phyloP scores from a whole-genome alignment of 2,329 filamentous ascomycete genomes.

The Colletotrichum siamense region DNA sequence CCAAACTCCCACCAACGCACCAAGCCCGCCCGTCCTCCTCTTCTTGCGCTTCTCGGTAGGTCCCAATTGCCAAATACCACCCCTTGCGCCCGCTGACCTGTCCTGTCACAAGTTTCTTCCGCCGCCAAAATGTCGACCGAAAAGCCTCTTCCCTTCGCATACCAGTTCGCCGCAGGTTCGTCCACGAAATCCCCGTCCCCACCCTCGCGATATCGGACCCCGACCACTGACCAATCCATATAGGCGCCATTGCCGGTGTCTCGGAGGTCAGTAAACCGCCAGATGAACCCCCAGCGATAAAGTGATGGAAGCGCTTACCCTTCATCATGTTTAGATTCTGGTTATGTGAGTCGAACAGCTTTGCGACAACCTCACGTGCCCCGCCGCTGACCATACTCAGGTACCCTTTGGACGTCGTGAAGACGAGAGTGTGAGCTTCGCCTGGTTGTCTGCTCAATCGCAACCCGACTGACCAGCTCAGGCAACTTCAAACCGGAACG shows the following conservation, averaged over 20 bases:
- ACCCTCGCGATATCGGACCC: conserved; percentile 24
- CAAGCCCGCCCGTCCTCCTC: neutral
- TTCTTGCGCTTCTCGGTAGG: conserved; percentile 4
- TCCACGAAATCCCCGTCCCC: conserved; percentile 32
- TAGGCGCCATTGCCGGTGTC: conserved; percentile 93
- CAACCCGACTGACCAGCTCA: conserved; percentile 43
- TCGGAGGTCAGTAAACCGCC: conserved; percentile 79
- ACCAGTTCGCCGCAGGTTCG: conserved; percentile 92
- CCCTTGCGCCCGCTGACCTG: neutral
- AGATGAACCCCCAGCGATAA: neutral
- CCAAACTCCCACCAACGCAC: neutral
- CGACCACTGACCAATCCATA: conserved; percentile 29
- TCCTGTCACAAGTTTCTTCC: neutral
- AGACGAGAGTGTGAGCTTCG: conserved; percentile 86
- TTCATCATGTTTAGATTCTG: conserved; percentile 69
- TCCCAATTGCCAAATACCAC: neutral
- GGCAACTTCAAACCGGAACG: conserved; percentile 83
- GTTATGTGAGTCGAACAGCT: conserved; percentile 69
- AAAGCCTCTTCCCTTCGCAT: conserved; percentile 87
- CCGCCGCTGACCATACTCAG: conserved; percentile 49
- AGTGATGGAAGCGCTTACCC: conserved; percentile 29
- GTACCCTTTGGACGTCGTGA: conserved; percentile 99
- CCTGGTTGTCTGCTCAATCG: conserved; percentile 15
- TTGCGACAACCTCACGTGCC: conserved; percentile 19
- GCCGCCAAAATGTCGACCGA: conserved; percentile 63